Evolutionary conservation across 2,329 filamentous ascomycete species (phyloP).

Genomic region (Hyphodiscus sp.): DNA sequence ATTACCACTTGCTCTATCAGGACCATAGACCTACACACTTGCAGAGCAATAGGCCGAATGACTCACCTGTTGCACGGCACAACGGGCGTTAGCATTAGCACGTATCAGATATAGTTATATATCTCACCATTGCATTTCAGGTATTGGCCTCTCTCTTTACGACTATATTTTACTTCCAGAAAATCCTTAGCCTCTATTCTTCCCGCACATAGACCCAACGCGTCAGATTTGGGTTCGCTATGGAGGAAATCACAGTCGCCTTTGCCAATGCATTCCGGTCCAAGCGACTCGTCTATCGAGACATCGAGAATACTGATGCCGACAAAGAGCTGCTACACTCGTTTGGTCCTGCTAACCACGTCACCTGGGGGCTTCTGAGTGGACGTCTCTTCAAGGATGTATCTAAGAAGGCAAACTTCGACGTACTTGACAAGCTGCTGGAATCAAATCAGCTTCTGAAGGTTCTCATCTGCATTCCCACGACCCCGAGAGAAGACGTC

Average conservation of each 20-base stretch:
- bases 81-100: no score
- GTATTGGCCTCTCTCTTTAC: no score
- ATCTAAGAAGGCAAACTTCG: slow-evolving; percentile 3
- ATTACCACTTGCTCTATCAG: no score
- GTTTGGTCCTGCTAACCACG: slow-evolving; percentile 4
- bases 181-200: no score
- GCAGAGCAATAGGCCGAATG: no score
- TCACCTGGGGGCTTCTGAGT: slow-evolving; percentile 2
- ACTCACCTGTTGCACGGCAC: no score
- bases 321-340: slow-evolving; percentile 2
- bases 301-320: slow-evolving; percentile 3
- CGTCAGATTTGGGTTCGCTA: no score
- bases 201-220: no score
- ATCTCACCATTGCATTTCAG: no score
- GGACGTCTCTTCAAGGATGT: slow-evolving; percentile 3
- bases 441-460: slow-evolving; percentile 4
- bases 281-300: slow-evolving; percentile 5
- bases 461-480: slow-evolving; percentile 6
- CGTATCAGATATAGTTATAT: no score
- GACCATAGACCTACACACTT: no score
- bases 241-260: slow-evolving; percentile 1
- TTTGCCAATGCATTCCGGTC: slow-evolving; percentile 5
- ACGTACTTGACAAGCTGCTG: slow-evolving; percentile 1
- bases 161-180: no score
- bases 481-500: slow-evolving; percentile 1